A percentile compares a stretch with the other conserved stretches of the same genome.
Conservation (phyloP, 169 alveolate species). For the Plasmodium billcollinsi region DNA sequence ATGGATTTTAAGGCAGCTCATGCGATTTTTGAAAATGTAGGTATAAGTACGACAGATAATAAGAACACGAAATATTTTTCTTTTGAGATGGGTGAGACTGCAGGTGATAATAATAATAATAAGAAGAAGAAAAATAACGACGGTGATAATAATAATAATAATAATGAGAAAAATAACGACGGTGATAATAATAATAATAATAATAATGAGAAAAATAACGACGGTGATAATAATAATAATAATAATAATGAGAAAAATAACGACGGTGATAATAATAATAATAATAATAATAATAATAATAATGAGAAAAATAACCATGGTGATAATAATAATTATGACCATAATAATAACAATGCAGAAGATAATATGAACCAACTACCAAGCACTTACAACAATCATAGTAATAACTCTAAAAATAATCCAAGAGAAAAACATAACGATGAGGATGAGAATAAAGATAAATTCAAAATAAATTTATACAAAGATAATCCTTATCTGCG, state of each 20-base stretch:
- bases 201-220: background rate
- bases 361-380: background rate
- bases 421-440: background rate
- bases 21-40: slow-evolving; percentile 71
- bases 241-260: background rate
- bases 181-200: background rate
- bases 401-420: background rate
- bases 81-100: slow-evolving; percentile 24
- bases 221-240: too few relatives aligned
- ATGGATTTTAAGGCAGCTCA: slow-evolving; percentile 42
- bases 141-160: background rate
- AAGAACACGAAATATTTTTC: slow-evolving; percentile 69
- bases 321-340: background rate
- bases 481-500: slow-evolving; percentile 63
- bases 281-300: too few relatives aligned
- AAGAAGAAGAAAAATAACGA: background rate
- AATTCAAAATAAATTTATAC: slow-evolving; percentile 53
- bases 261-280: background rate
- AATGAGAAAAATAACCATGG: background rate
- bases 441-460: slow-evolving; percentile 32
- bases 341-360: background rate
- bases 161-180: background rate
- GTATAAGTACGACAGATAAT: slow-evolving; percentile 67
- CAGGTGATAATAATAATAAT: background rate
- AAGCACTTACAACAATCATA: too few relatives aligned